Conservation (phyloP, 768 basidiomycete species). For the Artomyces pyxidatus region DNA sequence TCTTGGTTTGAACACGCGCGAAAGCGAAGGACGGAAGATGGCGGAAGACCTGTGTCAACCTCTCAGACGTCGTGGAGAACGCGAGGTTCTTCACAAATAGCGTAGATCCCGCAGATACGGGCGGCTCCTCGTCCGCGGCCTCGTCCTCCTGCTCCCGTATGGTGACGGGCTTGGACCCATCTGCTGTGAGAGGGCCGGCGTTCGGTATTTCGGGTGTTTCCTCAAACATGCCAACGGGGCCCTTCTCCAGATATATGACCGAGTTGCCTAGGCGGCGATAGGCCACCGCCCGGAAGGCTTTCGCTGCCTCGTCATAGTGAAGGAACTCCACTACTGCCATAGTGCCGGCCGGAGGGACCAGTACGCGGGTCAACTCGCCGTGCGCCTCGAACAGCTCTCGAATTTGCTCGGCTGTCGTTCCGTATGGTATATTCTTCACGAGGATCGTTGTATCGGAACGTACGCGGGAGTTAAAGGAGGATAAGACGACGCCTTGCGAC, state of each 20-base stretch:
- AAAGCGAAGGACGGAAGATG: constrained; percentile 76
- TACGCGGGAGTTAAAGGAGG: constrained; percentile 36
- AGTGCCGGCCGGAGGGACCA: constrained; percentile 89
- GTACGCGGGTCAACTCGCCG: constrained; percentile 59
- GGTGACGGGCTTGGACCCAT: constrained; percentile 14
- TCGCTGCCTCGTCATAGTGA: constrained; percentile 58
- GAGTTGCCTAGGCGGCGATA: constrained; percentile 87
- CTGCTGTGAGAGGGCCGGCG: constrained; percentile 9
- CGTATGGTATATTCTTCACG: constrained; percentile 95
- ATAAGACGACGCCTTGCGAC: constrained; percentile 58
- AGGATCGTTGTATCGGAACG: constrained; percentile 79
- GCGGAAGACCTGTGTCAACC: constrained; percentile 60
- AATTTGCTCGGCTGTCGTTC: constrained; percentile 70
- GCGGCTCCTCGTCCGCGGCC: constrained; percentile 29
- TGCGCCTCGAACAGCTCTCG: constrained; percentile 71
- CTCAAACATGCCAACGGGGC: constrained; percentile 76
- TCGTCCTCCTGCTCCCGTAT: constrained; percentile 27
- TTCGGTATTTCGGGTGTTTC: constrained; percentile 15
- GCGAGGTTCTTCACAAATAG: constrained; percentile 92
- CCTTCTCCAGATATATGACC: constrained; percentile 89
- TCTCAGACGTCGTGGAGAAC: constrained; percentile 81
- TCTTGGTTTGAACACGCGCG: constrained; percentile 86
- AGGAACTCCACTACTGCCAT: constrained; percentile 87
- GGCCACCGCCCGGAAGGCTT: constrained; percentile 74
- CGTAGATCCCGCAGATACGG: constrained; percentile 64